These are phyloP conservation scores for Dictyostelium capitatum DNA, from an alignment of 78 protist genomes.

Conservation along the genomic window DNA sequence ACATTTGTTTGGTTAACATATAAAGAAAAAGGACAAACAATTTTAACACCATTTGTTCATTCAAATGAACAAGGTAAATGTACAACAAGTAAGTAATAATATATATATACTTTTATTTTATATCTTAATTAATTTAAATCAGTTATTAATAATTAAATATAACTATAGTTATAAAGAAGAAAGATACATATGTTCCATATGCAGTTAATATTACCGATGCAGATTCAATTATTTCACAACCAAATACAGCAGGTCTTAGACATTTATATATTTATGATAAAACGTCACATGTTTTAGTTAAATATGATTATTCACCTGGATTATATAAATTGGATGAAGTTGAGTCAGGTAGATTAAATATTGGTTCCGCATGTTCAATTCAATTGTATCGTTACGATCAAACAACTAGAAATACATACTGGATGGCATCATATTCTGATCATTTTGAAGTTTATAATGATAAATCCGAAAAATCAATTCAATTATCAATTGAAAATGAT, in stretches of 20 bases:
- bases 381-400: neutral
- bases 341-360: neutral
- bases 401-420: neutral
- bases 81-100: slow-evolving; percentile 11
- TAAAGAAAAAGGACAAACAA: neutral
- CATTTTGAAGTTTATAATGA: slow-evolving; percentile 33
- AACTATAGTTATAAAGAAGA: neutral
- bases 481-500: neutral
- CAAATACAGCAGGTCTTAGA: neutral
- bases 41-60: slow-evolving; percentile 26
- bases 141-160: neutral
- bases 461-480: neutral
- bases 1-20: slow-evolving; percentile 43
- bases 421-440: slow-evolving; percentile 20
- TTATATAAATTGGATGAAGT: neutral
- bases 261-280: slow-evolving; percentile 33
- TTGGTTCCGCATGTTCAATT: slow-evolving; percentile 30
- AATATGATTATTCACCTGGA: neutral
- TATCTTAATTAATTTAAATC: neutral
- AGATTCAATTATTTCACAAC: slow-evolving; percentile 12
- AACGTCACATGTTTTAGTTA: neutral
- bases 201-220: neutral
- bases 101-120: neutral
- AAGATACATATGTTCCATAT: slow-evolving; percentile 1
- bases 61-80: neutral